phyloP scores from a whole-genome alignment of 805 yeast genomes.

The Zygosaccharomyces bisporus region DNA sequence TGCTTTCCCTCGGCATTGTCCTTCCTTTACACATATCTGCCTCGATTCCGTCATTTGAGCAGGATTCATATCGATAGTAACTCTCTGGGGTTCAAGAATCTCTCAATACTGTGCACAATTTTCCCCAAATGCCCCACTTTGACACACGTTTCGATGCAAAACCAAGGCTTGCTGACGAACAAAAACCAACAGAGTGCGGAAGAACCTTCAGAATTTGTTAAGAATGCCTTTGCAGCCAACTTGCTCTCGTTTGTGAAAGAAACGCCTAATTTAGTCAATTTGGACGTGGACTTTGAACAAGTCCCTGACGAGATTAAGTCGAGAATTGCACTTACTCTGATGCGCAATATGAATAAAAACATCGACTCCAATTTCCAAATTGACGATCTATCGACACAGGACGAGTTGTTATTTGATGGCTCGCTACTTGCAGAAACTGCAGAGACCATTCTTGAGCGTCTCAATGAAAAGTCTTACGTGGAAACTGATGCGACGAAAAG shows the following conservation, averaged over 20 bases:
- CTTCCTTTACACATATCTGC: conserved; percentile 59
- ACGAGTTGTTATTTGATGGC: conserved; percentile 73
- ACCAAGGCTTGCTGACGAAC: conserved; percentile 42
- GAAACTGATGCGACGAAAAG: conserved; percentile 39
- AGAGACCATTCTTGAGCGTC: conserved; percentile 52
- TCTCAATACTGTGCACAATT: conserved; percentile 60
- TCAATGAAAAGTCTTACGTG: conserved; percentile 32
- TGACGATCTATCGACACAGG: conserved; percentile 40
- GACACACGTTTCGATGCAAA: conserved; percentile 64
- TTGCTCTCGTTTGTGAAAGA: conserved; percentile 66
- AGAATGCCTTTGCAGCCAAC: conserved; percentile 58
- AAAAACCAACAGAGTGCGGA: conserved; percentile 1
- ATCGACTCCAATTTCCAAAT: conserved; percentile 37
- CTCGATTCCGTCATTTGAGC: conserved; percentile 58
- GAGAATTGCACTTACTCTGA: conserved; percentile 70
- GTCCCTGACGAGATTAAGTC: conserved; percentile 64
- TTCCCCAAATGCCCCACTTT: conserved; percentile 64
- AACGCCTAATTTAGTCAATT: conserved; percentile 58
- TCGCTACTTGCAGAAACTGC: conserved; percentile 71
- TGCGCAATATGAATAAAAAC: conserved; percentile 75
- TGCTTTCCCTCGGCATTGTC: conserved; percentile 61
- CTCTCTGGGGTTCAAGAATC: conserved; percentile 50
- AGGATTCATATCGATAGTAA: conserved; percentile 73
- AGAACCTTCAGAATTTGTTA: conserved; percentile 33
- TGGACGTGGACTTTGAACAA: conserved; percentile 62